Evolutionary conservation across 2,329 filamentous ascomycete species (phyloP).

Genomic region (Fusarium albidum): DNA sequence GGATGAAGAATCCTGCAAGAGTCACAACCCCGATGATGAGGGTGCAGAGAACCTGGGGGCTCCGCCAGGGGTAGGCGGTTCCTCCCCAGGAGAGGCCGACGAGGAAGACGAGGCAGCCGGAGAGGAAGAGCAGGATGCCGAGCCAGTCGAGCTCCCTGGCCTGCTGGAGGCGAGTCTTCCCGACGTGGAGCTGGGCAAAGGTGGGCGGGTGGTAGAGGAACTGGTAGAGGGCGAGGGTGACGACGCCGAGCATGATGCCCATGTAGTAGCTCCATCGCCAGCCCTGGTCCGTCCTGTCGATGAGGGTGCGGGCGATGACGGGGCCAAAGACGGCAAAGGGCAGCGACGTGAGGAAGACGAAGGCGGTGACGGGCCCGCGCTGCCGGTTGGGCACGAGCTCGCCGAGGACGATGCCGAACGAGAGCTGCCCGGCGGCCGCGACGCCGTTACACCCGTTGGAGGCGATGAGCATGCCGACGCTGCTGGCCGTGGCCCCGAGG

Average conservation of each 20-base stretch:
- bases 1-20: constrained; percentile 48
- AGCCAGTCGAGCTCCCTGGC: constrained; percentile 55
- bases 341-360: constrained; percentile 50
- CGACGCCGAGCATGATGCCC: constrained; percentile 52
- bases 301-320: constrained; percentile 55
- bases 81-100: constrained; percentile 55
- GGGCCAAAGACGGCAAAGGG: constrained; percentile 55
- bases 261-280: constrained; percentile 62
- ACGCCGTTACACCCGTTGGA: constrained; percentile 49
- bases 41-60: constrained; percentile 46
- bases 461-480: constrained; percentile 48
- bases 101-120: constrained; percentile 52
- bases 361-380: constrained; percentile 47
- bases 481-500: constrained; percentile 46
- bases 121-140: constrained; percentile 53
- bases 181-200: constrained; percentile 52
- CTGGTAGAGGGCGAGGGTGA: constrained; percentile 50
- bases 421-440: constrained; percentile 51
- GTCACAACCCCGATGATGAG: constrained; percentile 49
- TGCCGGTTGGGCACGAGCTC: constrained; percentile 54
- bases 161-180: constrained; percentile 48
- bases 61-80: constrained; percentile 52
- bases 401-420: constrained; percentile 51
- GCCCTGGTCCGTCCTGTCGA: constrained; percentile 49
- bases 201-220: constrained; percentile 58